Conservation (phyloP, 345 rosid species). For the Garcia nutans region DNA sequence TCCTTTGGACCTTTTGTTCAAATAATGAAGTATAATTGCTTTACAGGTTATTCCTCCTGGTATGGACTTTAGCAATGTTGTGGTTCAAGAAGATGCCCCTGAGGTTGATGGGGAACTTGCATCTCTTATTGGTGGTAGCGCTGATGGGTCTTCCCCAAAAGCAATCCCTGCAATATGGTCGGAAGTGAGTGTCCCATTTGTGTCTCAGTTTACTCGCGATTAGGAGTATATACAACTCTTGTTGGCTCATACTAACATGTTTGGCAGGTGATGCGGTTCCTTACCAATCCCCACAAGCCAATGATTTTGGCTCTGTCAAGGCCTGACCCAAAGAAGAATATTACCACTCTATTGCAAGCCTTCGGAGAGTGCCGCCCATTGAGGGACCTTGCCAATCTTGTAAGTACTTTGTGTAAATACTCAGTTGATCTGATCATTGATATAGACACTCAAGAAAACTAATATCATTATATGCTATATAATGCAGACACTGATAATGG, state of each 20-base stretch:
- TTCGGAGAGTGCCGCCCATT: conserved; percentile 91
- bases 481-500: conserved; percentile 82
- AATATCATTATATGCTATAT: conserved; percentile 12
- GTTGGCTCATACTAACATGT: conserved; percentile 10
- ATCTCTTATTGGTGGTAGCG: conserved; percentile 43
- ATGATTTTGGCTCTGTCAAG: conserved; percentile 96
- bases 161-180: conserved; percentile 88
- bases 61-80: conserved; percentile 95
- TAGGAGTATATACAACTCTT: neutral
- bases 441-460: neutral
- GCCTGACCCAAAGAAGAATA: conserved; percentile 95
- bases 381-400: conserved; percentile 95
- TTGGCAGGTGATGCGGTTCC: conserved; percentile 80
- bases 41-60: conserved; percentile 97
- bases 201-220: neutral
- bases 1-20: conserved; percentile 7
- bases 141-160: conserved; percentile 84
- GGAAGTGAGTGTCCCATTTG: conserved; percentile 56
- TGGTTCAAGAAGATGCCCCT: conserved; percentile 78
- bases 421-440: neutral
- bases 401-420: conserved; percentile 27
- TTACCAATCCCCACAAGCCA: conserved; percentile 92
- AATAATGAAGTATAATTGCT: conserved; percentile 14
- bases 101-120: conserved; percentile 79
- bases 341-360: conserved; percentile 88